phyloP scores from a whole-genome alignment of 805 yeast genomes.

The Kodamaea leandrae region DNA sequence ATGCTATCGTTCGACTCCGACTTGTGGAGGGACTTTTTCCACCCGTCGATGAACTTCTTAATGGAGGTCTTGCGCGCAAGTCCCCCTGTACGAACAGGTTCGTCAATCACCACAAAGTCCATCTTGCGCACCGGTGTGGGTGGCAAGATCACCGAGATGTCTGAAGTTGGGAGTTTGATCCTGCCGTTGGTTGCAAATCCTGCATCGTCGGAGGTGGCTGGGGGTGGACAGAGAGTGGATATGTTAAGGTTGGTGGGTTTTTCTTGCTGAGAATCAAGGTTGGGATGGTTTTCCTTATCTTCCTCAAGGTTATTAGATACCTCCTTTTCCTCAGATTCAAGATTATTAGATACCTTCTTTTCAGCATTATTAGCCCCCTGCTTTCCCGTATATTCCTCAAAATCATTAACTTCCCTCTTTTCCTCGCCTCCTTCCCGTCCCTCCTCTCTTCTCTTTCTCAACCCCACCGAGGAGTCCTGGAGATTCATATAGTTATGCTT shows the following conservation, averaged over 20 bases:
- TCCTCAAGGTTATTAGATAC: background rate
- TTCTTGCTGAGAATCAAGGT: no score
- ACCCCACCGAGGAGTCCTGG: constrained; percentile 38
- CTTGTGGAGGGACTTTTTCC: constrained; percentile 34
- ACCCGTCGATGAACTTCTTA: constrained; percentile 39
- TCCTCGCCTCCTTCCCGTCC: background rate
- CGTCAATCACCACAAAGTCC: constrained; percentile 31
- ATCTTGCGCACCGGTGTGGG: constrained; percentile 68
- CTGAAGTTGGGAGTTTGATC: constrained; percentile 49
- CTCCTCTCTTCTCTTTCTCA: background rate
- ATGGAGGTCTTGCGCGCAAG: constrained; percentile 33
- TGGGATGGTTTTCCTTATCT: background rate
- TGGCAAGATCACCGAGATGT: constrained; percentile 49
- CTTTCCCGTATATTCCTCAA: background rate
- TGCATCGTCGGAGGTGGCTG: background rate
- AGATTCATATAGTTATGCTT: constrained; percentile 38
- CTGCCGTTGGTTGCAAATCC: constrained; percentile 53
- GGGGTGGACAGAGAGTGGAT: no score
- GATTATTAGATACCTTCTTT: no score
- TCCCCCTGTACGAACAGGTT: constrained; percentile 15
- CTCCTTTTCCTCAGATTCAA: background rate
- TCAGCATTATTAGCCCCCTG: no score
- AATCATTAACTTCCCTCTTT: background rate
- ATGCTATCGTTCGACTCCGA: constrained; percentile 1
- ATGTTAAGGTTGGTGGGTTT: no score